Evolutionary conservation across 176 grass and related monocot genomes (phyloP).

Genomic region (Juncus inflexus): DNA sequence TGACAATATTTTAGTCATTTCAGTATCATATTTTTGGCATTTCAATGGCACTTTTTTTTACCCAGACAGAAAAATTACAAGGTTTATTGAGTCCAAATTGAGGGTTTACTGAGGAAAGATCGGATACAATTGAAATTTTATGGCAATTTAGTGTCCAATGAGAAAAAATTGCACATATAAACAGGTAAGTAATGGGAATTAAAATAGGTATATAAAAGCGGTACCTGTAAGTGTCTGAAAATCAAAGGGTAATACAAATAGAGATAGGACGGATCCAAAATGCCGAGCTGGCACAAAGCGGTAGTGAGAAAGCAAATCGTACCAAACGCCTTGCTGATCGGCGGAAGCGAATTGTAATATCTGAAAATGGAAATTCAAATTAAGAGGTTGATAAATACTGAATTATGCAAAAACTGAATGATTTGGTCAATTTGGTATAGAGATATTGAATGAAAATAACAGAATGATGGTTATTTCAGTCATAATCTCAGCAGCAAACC

Average conservation of each 20-base stretch:
- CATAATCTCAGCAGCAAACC: not conserved
- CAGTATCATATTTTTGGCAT: not conserved
- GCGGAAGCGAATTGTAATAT: constrained; percentile 94
- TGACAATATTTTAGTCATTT: not conserved
- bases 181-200: not conserved
- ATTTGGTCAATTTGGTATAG: too few species aligned
- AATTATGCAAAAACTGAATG: not conserved
- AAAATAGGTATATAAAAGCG: constrained; percentile 22
- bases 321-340: constrained; percentile 82
- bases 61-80: not conserved
- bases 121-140: not conserved
- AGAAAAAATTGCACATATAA: not conserved
- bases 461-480: too few species aligned
- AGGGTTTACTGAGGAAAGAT: not conserved
- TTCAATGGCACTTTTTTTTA: not conserved
- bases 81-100: not conserved
- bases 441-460: too few species aligned
- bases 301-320: constrained; percentile 70
- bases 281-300: constrained; percentile 31
- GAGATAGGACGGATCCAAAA: not conserved
- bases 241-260: constrained; percentile 34
- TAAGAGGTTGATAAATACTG: not conserved
- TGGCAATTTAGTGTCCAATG: not conserved
- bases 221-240: constrained; percentile 65
- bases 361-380: constrained; percentile 35